These are phyloP conservation scores for Aspergillus nidulans DNA, from an alignment of 495 filamentous ascomycete genomes.

Conservation along the genomic window DNA sequence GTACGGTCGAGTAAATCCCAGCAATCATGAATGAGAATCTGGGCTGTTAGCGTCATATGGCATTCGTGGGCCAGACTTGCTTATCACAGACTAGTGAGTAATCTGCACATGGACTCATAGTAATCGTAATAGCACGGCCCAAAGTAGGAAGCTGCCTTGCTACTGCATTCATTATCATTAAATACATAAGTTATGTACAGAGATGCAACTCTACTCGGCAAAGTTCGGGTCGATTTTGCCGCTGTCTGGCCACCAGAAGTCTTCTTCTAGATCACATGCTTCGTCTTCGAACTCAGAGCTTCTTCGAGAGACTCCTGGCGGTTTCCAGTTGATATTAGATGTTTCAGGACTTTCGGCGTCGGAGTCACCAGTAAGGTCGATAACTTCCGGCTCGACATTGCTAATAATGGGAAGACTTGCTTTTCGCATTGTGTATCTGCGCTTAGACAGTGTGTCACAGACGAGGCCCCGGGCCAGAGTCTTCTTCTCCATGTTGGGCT, in stretches of 20 bases:
- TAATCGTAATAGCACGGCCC: no score
- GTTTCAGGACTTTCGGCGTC: constrained; percentile 11
- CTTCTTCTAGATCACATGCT: constrained; percentile 30
- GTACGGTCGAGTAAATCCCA: no score
- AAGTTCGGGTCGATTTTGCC: not conserved
- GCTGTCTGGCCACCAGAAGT: constrained; percentile 42
- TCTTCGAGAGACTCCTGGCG: no score
- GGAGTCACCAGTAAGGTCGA: constrained; percentile 33
- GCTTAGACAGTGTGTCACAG: not conserved
- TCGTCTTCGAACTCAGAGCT: not conserved
- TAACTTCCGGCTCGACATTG: constrained; percentile 14
- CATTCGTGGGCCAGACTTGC: no score
- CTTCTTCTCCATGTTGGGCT: not conserved
- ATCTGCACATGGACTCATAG: no score
- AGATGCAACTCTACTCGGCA: not conserved
- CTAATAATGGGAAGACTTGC: not conserved
- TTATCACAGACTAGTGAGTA: no score
- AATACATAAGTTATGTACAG: not conserved
- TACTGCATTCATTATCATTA: not conserved
- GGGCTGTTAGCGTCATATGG: no score
- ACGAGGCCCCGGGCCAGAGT: no score
- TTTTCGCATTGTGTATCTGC: not conserved
- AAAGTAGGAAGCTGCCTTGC: not conserved
- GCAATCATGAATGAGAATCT: no score
- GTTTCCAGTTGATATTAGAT: no score